Base-by-base conservation (phyloP, 176 grass and related monocot genomes). In the Coix lacrymajobi region DNA sequence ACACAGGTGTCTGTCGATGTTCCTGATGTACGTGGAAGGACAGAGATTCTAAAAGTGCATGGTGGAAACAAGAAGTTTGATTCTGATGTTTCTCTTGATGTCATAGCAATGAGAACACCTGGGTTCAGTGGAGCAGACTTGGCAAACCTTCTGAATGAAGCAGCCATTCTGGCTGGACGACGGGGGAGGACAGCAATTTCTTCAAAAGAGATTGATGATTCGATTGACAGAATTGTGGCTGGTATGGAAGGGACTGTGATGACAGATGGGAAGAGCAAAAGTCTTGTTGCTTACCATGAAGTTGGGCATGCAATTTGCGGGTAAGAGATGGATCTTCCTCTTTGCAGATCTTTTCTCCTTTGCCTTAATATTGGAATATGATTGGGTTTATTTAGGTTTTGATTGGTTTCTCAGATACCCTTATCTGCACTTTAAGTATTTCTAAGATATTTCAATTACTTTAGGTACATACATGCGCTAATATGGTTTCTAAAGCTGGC, bases 221-320 rank as follows among this genome's bases (percentile, higher is more conserved):
- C 96, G 17, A 99, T 99, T 62, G 96, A 99, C 86, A 96, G 96
- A 74, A 99, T 99, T 81, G 96, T 99, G 22, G 96, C 96, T 83
- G 96, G 96, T 61, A 99, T 99, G 96, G 96, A 99, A 86, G 96
- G 96, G 80, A 96, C 96, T 66, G 91, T 94, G 75, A 99, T 99
- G 96, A 99, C 91, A 28, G 96, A 99, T 81, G 96, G 96, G 45
- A 99, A 99, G 87, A 94, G 93, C 89, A 99, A 96, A 86, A 99
- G 96, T 49, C 87, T 99, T 40, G 96, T 99, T 75, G 96, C 96
- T 66, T 99, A 99, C 92, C 96, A 99, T 83, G 96, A 99, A 91
- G 96, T 99, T 75, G 96, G 96, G 39, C 96, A 99, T 87, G 96
- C 96, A 67, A 81, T 99, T 93, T 99, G 96, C 4, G 96, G 96